Base-by-base conservation (phyloP, 1,284 basidiomycete species). In the Leccinum subrobustum region DNA sequence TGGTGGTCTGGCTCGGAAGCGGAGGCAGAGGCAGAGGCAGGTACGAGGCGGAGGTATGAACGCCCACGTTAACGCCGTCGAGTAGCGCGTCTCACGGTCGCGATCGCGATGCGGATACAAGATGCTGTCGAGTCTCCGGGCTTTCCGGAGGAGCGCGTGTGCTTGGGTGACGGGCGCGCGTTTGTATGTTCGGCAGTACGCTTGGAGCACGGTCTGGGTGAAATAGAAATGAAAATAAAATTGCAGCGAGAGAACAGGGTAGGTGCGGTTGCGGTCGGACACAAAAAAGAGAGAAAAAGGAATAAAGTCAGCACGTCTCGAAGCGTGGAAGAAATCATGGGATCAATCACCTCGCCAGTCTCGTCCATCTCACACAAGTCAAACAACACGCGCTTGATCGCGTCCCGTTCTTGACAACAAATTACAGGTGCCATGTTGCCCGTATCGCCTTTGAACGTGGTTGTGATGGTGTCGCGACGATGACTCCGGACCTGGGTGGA, bases 291-390 rank as follows among this genome's bases (percentile, higher is more conserved):
- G 35, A 16, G 2, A 8, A 25, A 23, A 29, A 35, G 42, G 12
- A 8, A n/a, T 4, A 5, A 51, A n/a, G 56, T 53, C 58, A 70
- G 67, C 42, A 57, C 37, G 14, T 53, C 9, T 25, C 3, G 31
- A n/a, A 3, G 20, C 11, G n/a, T 55, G 29, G 16, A 16, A 51
- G 37, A 64, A 59, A 9, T 6, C 52, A 39, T 27, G 51, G 25
- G 29, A 33, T 53, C 50, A 57, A 52, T 52, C 69, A 91, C 91
- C 83, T 91, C 84, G 63, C 90, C 91, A 6, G 82, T 84, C 62
- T 93, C 92, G 62, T 95, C 92, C 27, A 85, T 84, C 68, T 96
- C 93, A 68, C 92, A 93, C 63, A 95, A 81, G 62, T 92, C 91
- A 70, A 91, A 89, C 48, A 94, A 83, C 60, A 83, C 81, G 47